Evolutionary conservation across 2,329 filamentous ascomycete genomes (phyloP).

Genomic region (Exophiala dermatitidis): DNA sequence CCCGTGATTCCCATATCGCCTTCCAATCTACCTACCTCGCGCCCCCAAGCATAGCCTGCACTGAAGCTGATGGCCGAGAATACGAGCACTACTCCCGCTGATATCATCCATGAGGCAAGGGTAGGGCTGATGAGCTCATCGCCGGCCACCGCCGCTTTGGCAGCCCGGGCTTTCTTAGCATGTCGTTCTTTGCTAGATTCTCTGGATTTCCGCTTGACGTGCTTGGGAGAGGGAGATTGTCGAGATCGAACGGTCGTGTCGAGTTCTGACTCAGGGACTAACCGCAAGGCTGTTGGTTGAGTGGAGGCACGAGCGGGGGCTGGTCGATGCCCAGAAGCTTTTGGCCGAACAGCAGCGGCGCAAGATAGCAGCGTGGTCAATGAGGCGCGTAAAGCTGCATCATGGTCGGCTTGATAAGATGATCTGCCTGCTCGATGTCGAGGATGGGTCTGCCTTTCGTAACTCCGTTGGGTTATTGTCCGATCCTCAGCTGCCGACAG

Average conservation of each 20-base stretch:
- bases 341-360: constrained; percentile 73
- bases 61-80: constrained; percentile 59
- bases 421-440: constrained; percentile 43
- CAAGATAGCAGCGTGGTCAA: constrained; percentile 95
- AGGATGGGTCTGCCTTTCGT: constrained; percentile 17
- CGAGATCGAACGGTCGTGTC: constrained; percentile 24
- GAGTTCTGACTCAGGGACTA: constrained; percentile 55
- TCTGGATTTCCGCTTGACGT: constrained; percentile 27
- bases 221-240: constrained; percentile 24
- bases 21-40: constrained; percentile 51
- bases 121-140: constrained; percentile 47
- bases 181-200: constrained; percentile 37
- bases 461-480: constrained; percentile 27
- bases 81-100: constrained; percentile 57
- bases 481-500: constrained; percentile 4
- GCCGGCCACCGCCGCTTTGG: constrained; percentile 33
- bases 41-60: constrained; percentile 56
- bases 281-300: constrained; percentile 39
- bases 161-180: constrained; percentile 27
- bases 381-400: constrained; percentile 83
- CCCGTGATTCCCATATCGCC: constrained; percentile 30
- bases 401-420: constrained; percentile 76
- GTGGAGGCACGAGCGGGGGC: constrained; percentile 14
- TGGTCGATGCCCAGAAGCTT: constrained; percentile 46
- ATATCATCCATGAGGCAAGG: constrained; percentile 59